These are phyloP conservation scores for Backusella tarrabulga DNA, from an alignment of 192 early-diverging fungal species.

Conservation along the genomic window DNA sequence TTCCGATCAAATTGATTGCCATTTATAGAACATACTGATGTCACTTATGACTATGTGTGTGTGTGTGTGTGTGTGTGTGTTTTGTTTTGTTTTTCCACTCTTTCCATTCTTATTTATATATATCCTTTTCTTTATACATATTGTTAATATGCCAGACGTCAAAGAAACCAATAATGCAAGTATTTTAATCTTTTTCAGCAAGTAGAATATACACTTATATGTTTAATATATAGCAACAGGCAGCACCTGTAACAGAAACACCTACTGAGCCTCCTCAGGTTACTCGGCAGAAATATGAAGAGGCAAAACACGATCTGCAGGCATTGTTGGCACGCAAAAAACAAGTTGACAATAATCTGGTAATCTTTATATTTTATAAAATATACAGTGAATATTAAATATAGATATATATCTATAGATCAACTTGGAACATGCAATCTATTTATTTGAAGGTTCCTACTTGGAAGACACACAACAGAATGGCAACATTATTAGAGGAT, in stretches of 20 bases:
- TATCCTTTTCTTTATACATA: neutral
- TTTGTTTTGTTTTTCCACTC: neutral
- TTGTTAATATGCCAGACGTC: neutral
- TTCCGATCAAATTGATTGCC: slow-evolving; percentile 1
- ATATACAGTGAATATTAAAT: neutral
- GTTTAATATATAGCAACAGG: neutral
- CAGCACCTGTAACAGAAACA: neutral
- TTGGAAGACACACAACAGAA: slow-evolving; percentile 81
- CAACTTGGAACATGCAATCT: slow-evolving; percentile 78
- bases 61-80: neutral
- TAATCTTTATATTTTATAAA: slow-evolving; percentile 26
- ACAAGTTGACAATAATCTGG: slow-evolving; percentile 74
- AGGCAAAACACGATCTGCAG: slow-evolving; percentile 76
- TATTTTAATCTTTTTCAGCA: neutral
- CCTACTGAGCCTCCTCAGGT: slow-evolving; percentile 30
- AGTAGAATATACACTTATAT: neutral
- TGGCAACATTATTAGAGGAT: slow-evolving; percentile 89
- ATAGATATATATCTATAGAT: slow-evolving; percentile 16
- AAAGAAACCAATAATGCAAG: neutral
- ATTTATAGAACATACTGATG: neutral
- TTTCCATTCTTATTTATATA: neutral
- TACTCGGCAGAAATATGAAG: slow-evolving; percentile 56
- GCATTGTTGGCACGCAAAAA: slow-evolving; percentile 78
- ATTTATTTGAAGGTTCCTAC: slow-evolving; percentile 85
- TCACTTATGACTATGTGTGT: neutral